Evolutionary conservation across 192 early-diverging fungal genomes (phyloP).

Genomic region (Entomortierella chlamydospora): DNA sequence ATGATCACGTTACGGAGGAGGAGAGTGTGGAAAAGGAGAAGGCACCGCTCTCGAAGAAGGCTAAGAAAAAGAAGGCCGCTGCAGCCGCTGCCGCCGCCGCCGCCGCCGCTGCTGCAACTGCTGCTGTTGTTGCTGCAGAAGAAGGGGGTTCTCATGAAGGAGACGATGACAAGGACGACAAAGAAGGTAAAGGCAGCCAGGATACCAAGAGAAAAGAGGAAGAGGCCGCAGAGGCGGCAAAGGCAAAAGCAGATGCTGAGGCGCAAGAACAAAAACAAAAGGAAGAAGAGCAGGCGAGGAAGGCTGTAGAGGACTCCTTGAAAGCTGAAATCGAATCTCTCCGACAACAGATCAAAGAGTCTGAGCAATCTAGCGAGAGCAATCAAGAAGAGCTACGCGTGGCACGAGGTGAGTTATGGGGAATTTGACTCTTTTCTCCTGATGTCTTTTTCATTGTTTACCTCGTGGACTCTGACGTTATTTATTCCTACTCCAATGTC

Average conservation of each 20-base stretch:
- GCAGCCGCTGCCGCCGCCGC: slow-evolving; percentile 18
- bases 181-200: neutral
- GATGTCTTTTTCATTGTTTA: no score
- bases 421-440: no score
- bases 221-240: neutral
- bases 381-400: slow-evolving; percentile 41
- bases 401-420: slow-evolving; percentile 57
- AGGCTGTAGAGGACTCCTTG: slow-evolving; percentile 31
- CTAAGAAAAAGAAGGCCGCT: slow-evolving; percentile 35
- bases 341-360: slow-evolving; percentile 11
- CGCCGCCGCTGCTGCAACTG: neutral
- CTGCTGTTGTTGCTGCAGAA: neutral
- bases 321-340: slow-evolving; percentile 39
- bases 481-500: neutral
- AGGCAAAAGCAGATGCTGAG: neutral
- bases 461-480: no score
- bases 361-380: neutral
- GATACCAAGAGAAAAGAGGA: slow-evolving; percentile 1
- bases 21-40: slow-evolving; percentile 14
- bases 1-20: slow-evolving; percentile 35
- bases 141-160: neutral
- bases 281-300: slow-evolving; percentile 35
- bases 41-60: slow-evolving; percentile 40
- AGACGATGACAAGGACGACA: neutral
- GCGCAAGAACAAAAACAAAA: slow-evolving; percentile 23